Evolutionary conservation across 805 yeast species (phyloP), one percentile per base, ranked within the genome.

Genomic region (Metschnikowia reukaufii): DNA sequence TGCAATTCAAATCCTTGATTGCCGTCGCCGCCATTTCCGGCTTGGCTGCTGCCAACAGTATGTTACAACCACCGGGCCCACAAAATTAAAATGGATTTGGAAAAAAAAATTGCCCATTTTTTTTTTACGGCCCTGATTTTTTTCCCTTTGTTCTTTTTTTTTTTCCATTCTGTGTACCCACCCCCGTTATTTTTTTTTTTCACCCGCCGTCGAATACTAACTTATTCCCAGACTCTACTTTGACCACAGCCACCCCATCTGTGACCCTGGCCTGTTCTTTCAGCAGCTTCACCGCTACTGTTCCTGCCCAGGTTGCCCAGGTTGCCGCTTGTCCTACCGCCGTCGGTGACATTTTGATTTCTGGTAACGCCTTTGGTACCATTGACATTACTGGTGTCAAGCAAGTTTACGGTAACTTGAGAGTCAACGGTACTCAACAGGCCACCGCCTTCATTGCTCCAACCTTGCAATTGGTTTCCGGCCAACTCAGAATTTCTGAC

Each of bases 381-480:
- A 84, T 84, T 57, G 77, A 83, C 49, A 74, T 94, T 61, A 84
- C 85, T 63, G 88, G 86, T 55, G 86, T 91, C 57, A 50, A 84
- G 73, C 82, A 79, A 62, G 73, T 94, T 59, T 81, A 81, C 64
- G 99, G 98, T 73, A 78, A 82, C 61, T 74, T 94, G 63, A 69
- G 64, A 42, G 73, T 88, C 63, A 70, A 63, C 65, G 85, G 86
- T 64, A 86, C 91, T 54, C 76, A 88, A 35, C 54, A 65, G 44
- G 78, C 92, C 63, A 58, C 74, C 46, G 60, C 82, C 31, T 76
- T 94, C 70, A 68, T 84, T 59, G 98, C 98, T 45, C 94, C 94
- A 64, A 67, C 79, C 54, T 79, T 94, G 64, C 75, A 81, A 62
- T 78, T 82, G 60, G 84, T 94, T 64, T 77, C 89, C 47, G 95